Base-by-base conservation (phyloP, 352 stramenopile species). In the Phytophthora vignae region DNA sequence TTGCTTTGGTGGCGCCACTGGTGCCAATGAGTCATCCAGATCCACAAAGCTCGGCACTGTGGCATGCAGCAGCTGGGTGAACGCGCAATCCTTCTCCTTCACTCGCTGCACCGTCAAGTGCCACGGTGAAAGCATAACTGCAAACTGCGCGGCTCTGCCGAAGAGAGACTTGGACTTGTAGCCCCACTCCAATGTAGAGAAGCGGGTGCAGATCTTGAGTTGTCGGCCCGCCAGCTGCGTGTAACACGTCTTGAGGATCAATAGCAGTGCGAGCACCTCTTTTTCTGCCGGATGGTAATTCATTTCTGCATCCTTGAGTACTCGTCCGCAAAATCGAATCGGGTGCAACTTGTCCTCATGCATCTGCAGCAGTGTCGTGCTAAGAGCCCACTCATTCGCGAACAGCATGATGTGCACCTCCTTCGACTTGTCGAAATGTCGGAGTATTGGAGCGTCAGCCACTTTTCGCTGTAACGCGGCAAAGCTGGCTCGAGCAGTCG, bases 181-280 rank as follows among this genome's bases (percentile, higher is more conserved):
- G 4, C 71, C 5, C 71, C 67, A 78, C 36, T 72, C 67, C 1
- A 75, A 48, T 0, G 46, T 69, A 8, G 65, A 78, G 22, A 67
- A 71, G 2, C 65, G 6, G 0, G 65, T 74, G 12, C 74, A 77
- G 0, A 77, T 44, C 2, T 46, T 22, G 4, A 74, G 21, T 3
- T 1, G n/a, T 25, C 57, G 46, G 0, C 71, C 60, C 0, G 12
- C 27, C 0, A 74, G 17, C 3, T 73, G 36, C 0, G 69, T 65
- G n/a, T 74, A 70, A 17, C 60, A 74, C 22, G 38, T 5, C 0
- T 50, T 44, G 14, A 71, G 15, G 0, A 76, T 46, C 8, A 53
- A 33, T 2, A 76, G 60, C 0, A 76, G 27, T 0, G 72, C 58
- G 0, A 74, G 22, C 0, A 76, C 60, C 33, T 73, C 67, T 62